Evolutionary conservation across 1,284 basidiomycete species (phyloP).

Genomic region (Ceratobasidium sp.): DNA sequence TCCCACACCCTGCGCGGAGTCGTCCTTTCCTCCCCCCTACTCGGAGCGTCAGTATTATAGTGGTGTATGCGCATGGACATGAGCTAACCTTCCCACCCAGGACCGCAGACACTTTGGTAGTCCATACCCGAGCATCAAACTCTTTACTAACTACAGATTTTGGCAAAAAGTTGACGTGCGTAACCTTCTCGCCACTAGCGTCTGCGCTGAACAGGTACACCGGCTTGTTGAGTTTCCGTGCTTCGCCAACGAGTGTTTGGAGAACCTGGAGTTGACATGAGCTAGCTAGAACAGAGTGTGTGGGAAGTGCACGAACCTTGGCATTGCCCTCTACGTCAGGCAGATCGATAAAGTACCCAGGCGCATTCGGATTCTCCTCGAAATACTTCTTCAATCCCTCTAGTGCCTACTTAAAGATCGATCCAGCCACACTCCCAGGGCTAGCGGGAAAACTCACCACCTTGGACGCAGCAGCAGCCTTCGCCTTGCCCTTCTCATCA

Average conservation of each 20-base stretch:
- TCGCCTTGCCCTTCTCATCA: slow-evolving; percentile 87
- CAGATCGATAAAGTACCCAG: slow-evolving; percentile 74
- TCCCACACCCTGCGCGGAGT: slow-evolving; percentile 88
- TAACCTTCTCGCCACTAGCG: slow-evolving; percentile 74
- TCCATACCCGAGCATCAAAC: slow-evolving; percentile 86
- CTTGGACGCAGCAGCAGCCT: slow-evolving; percentile 81
- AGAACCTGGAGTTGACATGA: slow-evolving; percentile 64
- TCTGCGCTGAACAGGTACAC: slow-evolving; percentile 91
- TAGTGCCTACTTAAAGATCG: slow-evolving; percentile 64
- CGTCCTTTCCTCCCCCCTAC: slow-evolving; percentile 92
- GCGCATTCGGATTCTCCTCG: slow-evolving; percentile 75
- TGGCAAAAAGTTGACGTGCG: slow-evolving; percentile 89
- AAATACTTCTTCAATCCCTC: slow-evolving; percentile 80
- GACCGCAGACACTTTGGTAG: slow-evolving; percentile 76
- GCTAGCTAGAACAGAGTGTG: background rate
- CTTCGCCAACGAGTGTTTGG: slow-evolving; percentile 77
- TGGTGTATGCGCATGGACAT: background rate
- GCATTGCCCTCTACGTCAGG: slow-evolving; percentile 78
- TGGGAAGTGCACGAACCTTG: slow-evolving; percentile 65
- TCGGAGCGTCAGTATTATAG: slow-evolving; percentile 39
- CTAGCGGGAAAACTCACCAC: slow-evolving; percentile 62
- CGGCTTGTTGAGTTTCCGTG: slow-evolving; percentile 83
- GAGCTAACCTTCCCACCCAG: slow-evolving; percentile 85
- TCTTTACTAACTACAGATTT: slow-evolving; percentile 68
- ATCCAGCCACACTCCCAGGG: background rate